A percentile compares a stretch with the other conserved stretches of the same genome.
These are phyloP conservation scores for Tetracladium maxilliforme DNA, from an alignment of 2,329 filamentous ascomycete genomes.

Conservation along the genomic window DNA sequence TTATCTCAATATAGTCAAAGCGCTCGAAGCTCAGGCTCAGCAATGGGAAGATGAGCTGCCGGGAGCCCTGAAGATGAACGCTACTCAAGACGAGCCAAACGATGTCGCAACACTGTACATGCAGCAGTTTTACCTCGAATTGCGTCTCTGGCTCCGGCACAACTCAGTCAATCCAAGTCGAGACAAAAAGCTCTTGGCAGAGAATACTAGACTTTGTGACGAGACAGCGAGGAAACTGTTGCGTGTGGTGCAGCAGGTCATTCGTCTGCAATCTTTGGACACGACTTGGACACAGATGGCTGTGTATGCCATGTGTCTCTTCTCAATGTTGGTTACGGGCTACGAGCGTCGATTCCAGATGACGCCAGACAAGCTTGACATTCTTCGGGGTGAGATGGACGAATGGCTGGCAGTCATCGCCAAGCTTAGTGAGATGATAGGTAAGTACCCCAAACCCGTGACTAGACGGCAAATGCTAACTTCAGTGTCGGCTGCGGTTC, in stretches of 20 bases:
- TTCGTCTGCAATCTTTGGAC: slow-evolving; percentile 53
- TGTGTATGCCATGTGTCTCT: slow-evolving; percentile 58
- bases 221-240: slow-evolving; percentile 51
- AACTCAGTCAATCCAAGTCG: slow-evolving; percentile 42
- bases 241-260: slow-evolving; percentile 39
- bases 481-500: no score
- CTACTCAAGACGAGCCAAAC: slow-evolving; percentile 16
- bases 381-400: slow-evolving; percentile 53
- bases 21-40: slow-evolving; percentile 49
- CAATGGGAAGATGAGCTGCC: slow-evolving; percentile 53
- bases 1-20: slow-evolving; percentile 48
- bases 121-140: slow-evolving; percentile 38
- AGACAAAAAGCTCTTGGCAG: slow-evolving; percentile 38
- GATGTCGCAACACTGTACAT: slow-evolving; percentile 38
- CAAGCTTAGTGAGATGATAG: slow-evolving; percentile 50
- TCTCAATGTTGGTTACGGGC: slow-evolving; percentile 55
- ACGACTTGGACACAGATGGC: slow-evolving; percentile 67
- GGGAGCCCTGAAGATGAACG: slow-evolving; percentile 35
- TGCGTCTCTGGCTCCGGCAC: slow-evolving; percentile 43
- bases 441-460: no score
- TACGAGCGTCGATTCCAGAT: slow-evolving; percentile 51
- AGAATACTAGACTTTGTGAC: slow-evolving; percentile 52
- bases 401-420: slow-evolving; percentile 54
- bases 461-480: no score
- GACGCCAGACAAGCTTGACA: slow-evolving; percentile 39